These are phyloP conservation scores for Hyaloscypha hepaticicola DNA, from an alignment of 495 filamentous ascomycete genomes.

Conservation along the genomic window DNA sequence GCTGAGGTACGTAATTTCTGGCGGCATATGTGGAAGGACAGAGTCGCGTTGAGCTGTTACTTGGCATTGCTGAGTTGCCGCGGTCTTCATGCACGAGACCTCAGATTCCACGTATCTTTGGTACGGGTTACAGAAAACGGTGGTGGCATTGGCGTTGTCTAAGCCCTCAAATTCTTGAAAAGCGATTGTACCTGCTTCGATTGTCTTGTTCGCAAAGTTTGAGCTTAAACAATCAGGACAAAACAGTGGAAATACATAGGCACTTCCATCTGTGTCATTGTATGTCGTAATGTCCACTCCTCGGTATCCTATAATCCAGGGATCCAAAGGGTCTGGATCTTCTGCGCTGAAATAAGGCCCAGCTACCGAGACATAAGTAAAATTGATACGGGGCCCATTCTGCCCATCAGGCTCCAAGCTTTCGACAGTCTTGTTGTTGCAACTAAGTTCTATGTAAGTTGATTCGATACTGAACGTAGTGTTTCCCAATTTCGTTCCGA, in stretches of 20 bases:
- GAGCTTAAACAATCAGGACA: constrained; percentile 24
- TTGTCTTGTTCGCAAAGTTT: constrained; percentile 4
- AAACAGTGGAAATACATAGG: constrained; percentile 1
- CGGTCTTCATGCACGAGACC: constrained; percentile 14
- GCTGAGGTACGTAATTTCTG: constrained; percentile 20
- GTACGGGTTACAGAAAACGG: constrained; percentile 20
- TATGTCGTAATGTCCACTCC: constrained; percentile 15
- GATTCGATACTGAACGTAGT: constrained; percentile 27
- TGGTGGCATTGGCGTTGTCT: constrained; percentile 7
- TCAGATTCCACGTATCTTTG: constrained; percentile 25
- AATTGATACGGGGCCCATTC: not conserved
- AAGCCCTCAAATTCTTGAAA: constrained; percentile 26
- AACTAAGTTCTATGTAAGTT: constrained; percentile 22
- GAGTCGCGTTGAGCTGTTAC: constrained; percentile 26
- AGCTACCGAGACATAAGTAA: constrained; percentile 14
- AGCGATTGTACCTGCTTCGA: constrained; percentile 14
- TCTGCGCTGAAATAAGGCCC: constrained; percentile 20
- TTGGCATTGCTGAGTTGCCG: constrained; percentile 1
- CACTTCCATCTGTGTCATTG: not conserved
- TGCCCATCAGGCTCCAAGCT: not conserved
- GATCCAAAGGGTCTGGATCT: constrained; percentile 1
- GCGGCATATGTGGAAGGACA: constrained; percentile 16
- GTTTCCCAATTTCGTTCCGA: constrained; percentile 14
- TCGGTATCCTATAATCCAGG: constrained; percentile 25
- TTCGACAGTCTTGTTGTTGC: constrained; percentile 13